These are phyloP conservation scores for Cryptococcus hybrid DNA, from an alignment of 1,284 basidiomycete species.

Conservation along the genomic window DNA sequence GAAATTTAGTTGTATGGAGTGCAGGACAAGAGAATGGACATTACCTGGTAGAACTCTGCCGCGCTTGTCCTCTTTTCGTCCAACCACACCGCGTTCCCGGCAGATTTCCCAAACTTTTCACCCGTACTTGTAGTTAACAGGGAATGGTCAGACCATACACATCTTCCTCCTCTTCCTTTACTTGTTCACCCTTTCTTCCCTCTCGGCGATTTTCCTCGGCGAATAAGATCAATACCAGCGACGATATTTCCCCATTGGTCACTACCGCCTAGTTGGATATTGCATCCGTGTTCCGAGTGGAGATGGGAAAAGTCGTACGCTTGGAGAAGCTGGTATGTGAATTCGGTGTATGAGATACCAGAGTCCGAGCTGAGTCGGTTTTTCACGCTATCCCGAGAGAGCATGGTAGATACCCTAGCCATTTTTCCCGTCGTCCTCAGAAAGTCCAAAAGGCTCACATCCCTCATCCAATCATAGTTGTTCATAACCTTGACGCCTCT, in stretches of 20 bases:
- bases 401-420: conserved; percentile 84
- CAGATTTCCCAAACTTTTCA: conserved; percentile 96
- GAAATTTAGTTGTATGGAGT: too few relatives aligned
- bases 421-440: conserved; percentile 76
- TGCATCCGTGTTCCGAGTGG: conserved; percentile 64
- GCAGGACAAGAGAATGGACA: conserved; percentile 31
- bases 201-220: conserved; percentile 1
- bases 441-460: conserved; percentile 78
- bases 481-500: conserved; percentile 61
- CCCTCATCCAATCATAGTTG: conserved; percentile 80
- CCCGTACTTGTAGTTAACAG: conserved; percentile 86
- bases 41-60: conserved; percentile 88
- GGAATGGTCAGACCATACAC: conserved; percentile 91
- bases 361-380: conserved; percentile 65
- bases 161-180: conserved; percentile 40
- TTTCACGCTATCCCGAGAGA: conserved; percentile 86
- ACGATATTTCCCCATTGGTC: conserved; percentile 99
- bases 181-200: background rate
- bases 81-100: conserved; percentile 94
- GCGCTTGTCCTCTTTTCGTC: conserved; percentile 71
- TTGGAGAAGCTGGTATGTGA: conserved; percentile 95
- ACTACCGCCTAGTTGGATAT: conserved; percentile 89
- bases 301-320: conserved; percentile 91
- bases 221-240: conserved; percentile 83
- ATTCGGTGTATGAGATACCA: conserved; percentile 94